These are phyloP conservation scores for Russula lepida DNA, from an alignment of 768 basidiomycete species.

Conservation along the genomic window DNA sequence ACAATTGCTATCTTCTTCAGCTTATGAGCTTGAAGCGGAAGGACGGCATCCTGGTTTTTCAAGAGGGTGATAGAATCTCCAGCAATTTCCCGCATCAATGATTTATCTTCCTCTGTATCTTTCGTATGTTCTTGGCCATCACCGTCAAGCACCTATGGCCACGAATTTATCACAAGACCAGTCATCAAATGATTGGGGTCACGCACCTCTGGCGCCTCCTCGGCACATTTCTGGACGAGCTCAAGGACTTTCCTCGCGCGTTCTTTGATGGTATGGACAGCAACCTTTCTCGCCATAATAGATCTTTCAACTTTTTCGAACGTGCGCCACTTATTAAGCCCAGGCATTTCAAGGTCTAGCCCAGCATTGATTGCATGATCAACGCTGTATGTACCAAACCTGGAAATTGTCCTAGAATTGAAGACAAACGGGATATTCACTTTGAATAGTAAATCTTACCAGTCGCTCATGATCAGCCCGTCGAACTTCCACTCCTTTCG, in stretches of 20 bases:
- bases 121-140: constrained; percentile 58
- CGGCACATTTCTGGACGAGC: constrained; percentile 60
- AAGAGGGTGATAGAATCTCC: constrained; percentile 65
- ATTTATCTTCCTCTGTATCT: constrained; percentile 53
- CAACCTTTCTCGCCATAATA: constrained; percentile 53
- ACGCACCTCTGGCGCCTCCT: constrained; percentile 39
- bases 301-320: constrained; percentile 58
- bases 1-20: constrained; percentile 69
- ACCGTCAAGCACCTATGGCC: constrained; percentile 52
- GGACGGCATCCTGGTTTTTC: constrained; percentile 52
- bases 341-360: constrained; percentile 45
- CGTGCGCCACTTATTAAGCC: constrained; percentile 65
- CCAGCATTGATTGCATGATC: constrained; percentile 32
- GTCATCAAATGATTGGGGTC: not conserved
- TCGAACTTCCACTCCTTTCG: constrained; percentile 62
- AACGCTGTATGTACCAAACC: constrained; percentile 51
- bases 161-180: not conserved
- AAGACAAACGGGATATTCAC: not conserved
- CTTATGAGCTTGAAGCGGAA: constrained; percentile 39
- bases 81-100: constrained; percentile 58
- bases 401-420: constrained; percentile 22
- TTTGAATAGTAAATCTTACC: constrained; percentile 34
- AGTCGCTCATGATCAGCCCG: constrained; percentile 77
- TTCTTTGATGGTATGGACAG: constrained; percentile 48
- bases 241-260: constrained; percentile 47